Percentiles rank a stretch among this genome's conserved stretches.
Evolutionary conservation across 257 asterid species (phyloP).

Genomic region (Nicotiana tomentosiformis): DNA sequence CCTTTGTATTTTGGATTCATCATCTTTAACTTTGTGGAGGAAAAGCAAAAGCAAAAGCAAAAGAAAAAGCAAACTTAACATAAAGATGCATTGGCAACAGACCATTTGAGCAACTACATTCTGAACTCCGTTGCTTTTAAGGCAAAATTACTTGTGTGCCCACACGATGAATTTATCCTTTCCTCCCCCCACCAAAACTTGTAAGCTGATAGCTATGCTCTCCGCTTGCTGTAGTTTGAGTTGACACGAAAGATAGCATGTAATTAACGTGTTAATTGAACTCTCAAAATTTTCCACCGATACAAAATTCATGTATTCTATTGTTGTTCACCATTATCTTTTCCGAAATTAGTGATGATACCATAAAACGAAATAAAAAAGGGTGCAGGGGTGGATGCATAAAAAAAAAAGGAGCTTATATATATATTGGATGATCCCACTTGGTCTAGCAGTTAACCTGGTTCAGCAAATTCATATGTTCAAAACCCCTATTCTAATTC

Average conservation of each 20-base stretch:
- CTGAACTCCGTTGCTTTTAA: neutral
- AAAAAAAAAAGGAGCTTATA: too few species aligned
- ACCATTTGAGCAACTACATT: slow-evolving; percentile 14
- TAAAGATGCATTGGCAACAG: slow-evolving; percentile 28
- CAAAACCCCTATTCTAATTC: too few species aligned
- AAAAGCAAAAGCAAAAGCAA: slow-evolving; percentile 35
- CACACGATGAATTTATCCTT: neutral
- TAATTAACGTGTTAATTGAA: neutral
- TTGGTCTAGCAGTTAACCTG: too few species aligned
- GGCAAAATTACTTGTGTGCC: slow-evolving; percentile 5
- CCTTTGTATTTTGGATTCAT: slow-evolving; percentile 23
- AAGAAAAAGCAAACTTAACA: slow-evolving; percentile 12
- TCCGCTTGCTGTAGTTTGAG: neutral
- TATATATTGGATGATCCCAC: too few species aligned
- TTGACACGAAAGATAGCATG: neutral
- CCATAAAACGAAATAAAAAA: too few species aligned
- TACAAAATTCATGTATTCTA: too few species aligned
- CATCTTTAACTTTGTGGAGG: slow-evolving; percentile 34
- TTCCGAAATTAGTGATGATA: too few species aligned
- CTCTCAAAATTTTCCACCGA: neutral
- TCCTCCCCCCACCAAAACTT: neutral
- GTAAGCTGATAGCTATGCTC: too few species aligned
- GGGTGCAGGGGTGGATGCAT: too few species aligned
- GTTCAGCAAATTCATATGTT: too few species aligned
- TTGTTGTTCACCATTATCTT: too few species aligned